Base-by-base conservation (phyloP, 106 monocot species). In the Dactylorhiza incarnata region DNA sequence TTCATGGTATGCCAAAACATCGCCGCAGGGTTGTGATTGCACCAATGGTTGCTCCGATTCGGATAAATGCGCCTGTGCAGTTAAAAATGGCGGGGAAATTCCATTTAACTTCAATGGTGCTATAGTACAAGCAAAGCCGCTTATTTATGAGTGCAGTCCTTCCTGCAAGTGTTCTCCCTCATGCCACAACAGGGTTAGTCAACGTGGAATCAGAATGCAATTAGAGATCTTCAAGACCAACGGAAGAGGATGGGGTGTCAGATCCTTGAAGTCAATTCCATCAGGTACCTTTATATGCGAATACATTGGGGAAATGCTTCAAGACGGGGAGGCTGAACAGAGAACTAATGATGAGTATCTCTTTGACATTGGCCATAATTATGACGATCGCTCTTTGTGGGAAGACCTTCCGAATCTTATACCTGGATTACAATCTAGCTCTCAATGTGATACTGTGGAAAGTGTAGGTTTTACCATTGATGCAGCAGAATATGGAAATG, bases 281-380 rank as follows among this genome's bases (percentile, higher is more conserved):
- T 96, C 96, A 19, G 96, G 96, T 24, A 93, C 84, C 69, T 96
- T 91, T 68, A 84, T 96, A 59, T 96, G 96, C 73, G 96, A 96
- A 70, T 96, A 96, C 56, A 77, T 89, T 11, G 96, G 93, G 65
- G 90, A 91, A 80, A 58, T 96, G 48, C 80, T 93, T 9, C 74
- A 79, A 62, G 89, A 86, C 51, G 74, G 63, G 45, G 89, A 91
- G 2, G 96, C 96, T 68, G 96, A 96, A 65, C 73, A 83, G 66
- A 85, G 87, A 75, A 79, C 29, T 15, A 96, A 96, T 56, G 93
- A 91, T 82, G 90, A 89, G 23, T 96, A 93, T 75, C 90, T 96
- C 16, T 96, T 96, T 74, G 93, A 93, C 76, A 93, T 93, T 68
- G 93, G 93, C 25, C 83, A 86, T 75, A 88, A 90, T 51, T 88